These are phyloP conservation scores for Lagenaria siceraria DNA, from an alignment of 306 rosid species.

Conservation along the genomic window DNA sequence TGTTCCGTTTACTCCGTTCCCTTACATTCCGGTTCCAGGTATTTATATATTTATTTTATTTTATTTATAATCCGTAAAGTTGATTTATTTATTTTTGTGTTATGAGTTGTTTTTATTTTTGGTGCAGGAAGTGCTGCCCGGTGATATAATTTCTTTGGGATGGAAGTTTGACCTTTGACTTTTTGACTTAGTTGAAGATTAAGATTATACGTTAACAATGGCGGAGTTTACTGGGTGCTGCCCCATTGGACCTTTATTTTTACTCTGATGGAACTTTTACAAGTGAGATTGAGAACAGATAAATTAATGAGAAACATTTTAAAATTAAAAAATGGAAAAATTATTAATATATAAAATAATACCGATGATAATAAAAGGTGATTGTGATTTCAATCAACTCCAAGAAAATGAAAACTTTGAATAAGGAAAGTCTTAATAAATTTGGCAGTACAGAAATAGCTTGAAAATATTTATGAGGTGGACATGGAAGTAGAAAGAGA, in stretches of 20 bases:
- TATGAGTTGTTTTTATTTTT: background rate
- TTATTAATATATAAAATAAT: background rate
- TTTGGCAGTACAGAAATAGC: background rate
- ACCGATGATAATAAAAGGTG: background rate
- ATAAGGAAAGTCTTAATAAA: background rate
- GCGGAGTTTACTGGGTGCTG: background rate
- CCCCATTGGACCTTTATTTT: background rate
- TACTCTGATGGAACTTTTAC: background rate
- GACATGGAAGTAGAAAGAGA: background rate
- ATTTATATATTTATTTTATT: background rate
- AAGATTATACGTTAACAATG: background rate
- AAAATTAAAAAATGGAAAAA: background rate
- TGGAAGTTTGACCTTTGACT: background rate
- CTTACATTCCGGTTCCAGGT: background rate
- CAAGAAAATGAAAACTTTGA: background rate
- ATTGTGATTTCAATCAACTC: background rate
- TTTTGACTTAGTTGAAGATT: background rate
- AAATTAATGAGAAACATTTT: background rate
- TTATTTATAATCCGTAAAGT: background rate
- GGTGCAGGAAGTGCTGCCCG: slow-evolving; percentile 2
- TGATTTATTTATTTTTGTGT: background rate
- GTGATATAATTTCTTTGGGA: background rate
- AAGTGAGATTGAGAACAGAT: background rate
- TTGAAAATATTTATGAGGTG: background rate
- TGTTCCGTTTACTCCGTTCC: background rate